Percentiles rank a stretch among this genome's conserved stretches.
Evolutionary conservation across 768 basidiomycete species (phyloP).

Genomic region (Strobilomyces confusus): DNA sequence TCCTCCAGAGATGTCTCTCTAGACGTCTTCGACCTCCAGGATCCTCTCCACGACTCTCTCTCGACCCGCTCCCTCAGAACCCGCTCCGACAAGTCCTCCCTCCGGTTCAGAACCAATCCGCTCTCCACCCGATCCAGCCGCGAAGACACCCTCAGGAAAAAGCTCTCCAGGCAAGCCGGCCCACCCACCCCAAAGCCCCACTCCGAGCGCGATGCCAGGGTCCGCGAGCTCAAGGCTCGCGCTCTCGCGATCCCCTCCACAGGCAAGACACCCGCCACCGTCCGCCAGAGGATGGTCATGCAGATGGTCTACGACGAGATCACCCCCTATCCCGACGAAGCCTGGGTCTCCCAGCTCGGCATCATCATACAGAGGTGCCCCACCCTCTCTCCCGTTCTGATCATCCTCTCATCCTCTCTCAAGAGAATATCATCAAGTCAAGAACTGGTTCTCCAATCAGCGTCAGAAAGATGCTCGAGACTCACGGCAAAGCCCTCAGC

Average conservation of each 20-base stretch:
- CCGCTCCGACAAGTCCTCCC: constrained; percentile 26
- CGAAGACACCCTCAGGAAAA: constrained; percentile 29
- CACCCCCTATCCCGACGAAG: constrained; percentile 60
- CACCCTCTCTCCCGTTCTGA: neutral
- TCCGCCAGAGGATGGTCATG: constrained; percentile 52
- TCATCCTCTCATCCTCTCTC: constrained; percentile 2
- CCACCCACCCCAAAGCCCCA: constrained; percentile 19
- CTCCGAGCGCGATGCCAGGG: constrained; percentile 30
- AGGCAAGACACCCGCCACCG: constrained; percentile 47
- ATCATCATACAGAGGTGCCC: constrained; percentile 52
- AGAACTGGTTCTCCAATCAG: constrained; percentile 68
- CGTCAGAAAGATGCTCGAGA: constrained; percentile 45
- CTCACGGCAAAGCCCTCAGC: constrained; percentile 33
- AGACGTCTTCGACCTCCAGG: constrained; percentile 26
- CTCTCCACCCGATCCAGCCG: constrained; percentile 25
- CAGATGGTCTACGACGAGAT: constrained; percentile 64
- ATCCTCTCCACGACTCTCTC: constrained; percentile 22
- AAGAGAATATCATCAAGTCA: constrained; percentile 58
- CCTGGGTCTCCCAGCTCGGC: constrained; percentile 58
- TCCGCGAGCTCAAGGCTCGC: constrained; percentile 30
- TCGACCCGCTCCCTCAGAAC: constrained; percentile 28
- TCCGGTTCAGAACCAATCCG: constrained; percentile 23
- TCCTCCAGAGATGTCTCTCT: constrained; percentile 33
- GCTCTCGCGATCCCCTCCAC: constrained; percentile 33
- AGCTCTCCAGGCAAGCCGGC: constrained; percentile 20